Evolutionary conservation across 768 basidiomycete genomes (phyloP).

Genomic region (Mycena latifolia): DNA sequence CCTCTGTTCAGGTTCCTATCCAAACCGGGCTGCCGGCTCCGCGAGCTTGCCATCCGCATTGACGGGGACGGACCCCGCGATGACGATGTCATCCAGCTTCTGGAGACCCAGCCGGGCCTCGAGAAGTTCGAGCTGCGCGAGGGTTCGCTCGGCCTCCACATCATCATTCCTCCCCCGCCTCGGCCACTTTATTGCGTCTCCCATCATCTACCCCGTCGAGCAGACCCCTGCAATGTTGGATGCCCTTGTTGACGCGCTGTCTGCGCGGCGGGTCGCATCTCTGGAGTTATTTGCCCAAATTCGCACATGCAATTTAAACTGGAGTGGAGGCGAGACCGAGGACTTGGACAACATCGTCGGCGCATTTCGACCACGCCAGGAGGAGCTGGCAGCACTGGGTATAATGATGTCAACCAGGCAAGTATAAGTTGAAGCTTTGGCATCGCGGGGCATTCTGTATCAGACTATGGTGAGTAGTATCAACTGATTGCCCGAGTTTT

Average conservation of each 20-base stretch:
- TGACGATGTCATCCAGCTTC: background rate
- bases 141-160: slow-evolving; percentile 3
- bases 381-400: slow-evolving; percentile 1
- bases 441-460: too few relatives aligned
- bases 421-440: too few relatives aligned
- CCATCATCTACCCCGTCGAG: background rate
- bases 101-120: slow-evolving; percentile 4
- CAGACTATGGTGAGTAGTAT: too few relatives aligned
- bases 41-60: background rate
- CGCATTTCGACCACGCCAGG: slow-evolving; percentile 3
- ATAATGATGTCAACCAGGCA: background rate
- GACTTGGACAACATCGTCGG: background rate
- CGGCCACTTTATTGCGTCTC: background rate
- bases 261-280: slow-evolving; percentile 4
- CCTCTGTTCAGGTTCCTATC: background rate
- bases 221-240: slow-evolving; percentile 7
- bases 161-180: background rate
- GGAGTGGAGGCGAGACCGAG: background rate
- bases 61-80: background rate
- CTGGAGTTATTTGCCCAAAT: background rate
- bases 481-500: too few relatives aligned
- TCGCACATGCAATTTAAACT: background rate
- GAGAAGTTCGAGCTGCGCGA: slow-evolving; percentile 2
- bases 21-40: background rate
- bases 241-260: background rate